Base-by-base conservation (phyloP, 192 early-diverging fungal genomes). In the Linderina pennispora region DNA sequence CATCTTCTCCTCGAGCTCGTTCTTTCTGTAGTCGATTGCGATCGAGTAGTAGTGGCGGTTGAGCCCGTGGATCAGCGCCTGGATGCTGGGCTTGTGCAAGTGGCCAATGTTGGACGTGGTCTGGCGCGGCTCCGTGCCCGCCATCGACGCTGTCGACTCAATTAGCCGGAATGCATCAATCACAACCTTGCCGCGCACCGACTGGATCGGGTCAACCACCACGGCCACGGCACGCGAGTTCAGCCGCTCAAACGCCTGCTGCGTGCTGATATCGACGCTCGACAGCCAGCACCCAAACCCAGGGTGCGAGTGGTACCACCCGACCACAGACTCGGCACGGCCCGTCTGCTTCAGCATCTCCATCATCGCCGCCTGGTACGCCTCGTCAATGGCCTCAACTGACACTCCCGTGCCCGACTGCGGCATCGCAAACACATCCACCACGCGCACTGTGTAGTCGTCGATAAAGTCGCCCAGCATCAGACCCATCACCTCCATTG, bases 241-340 rank as follows among this genome's bases (percentile, higher is more conserved):
- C 38, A 99, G 75, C 43, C 84, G 77, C 71, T 99, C 94, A 49
- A 99, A 99, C 63, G 88, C 87, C 79, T 94, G 91, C 69, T 99
- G 97, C 35, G 97, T 99, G 75, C 94, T 94, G 40, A 98, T 88
- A 76, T 99, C 97, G 8, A 97, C 94, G 58, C 91, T 95, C 15
- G 95, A 98, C 21, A 99, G 78, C 97, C 97, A 99, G 80, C 97
- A 99, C 34, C 97, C 97, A 51, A 99, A 99, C 39, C 97, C 97
- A 23, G 97, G 97, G 76, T 99, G 97, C 49, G 97, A 99, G 74
- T 99, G 97, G 66, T 99, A 99, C 97, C 97, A 99, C n/a, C 97
- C 97, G 19, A 99, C 97, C 13, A 99, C 97, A 76, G 91, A 94
- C 72, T 99, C 95, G 16, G 89, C 87, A 78, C 96, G 77, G 49